Percentiles rank a stretch among this genome's conserved stretches.
phyloP scores from a whole-genome alignment of 805 yeast species.

The Yarrowia deformans region DNA sequence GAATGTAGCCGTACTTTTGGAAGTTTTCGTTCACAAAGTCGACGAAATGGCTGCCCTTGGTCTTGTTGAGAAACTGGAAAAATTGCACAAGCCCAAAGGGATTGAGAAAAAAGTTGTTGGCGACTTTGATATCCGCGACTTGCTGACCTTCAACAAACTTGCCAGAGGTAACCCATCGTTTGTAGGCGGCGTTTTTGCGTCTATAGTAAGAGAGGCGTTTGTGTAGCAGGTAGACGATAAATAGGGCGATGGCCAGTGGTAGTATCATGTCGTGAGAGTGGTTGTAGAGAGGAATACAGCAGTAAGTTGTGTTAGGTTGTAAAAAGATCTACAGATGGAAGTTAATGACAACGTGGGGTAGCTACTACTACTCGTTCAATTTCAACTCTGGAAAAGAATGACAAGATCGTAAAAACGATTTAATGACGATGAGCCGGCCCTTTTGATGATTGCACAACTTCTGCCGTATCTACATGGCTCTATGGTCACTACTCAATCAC shows the following conservation, averaged over 20 bases:
- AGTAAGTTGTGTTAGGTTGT: background rate
- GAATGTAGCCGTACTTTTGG: background rate
- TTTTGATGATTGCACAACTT: too few relatives aligned
- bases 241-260: background rate
- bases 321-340: too few relatives aligned
- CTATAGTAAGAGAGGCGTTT: background rate
- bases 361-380: too few relatives aligned
- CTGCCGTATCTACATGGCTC: too few relatives aligned
- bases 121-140: background rate
- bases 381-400: too few relatives aligned
- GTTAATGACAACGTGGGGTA: too few relatives aligned
- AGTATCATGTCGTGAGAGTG: background rate
- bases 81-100: slow-evolving; percentile 4
- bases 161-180: background rate
- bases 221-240: background rate
- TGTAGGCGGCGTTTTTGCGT: background rate
- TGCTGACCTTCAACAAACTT: background rate
- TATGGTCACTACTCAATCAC: too few relatives aligned
- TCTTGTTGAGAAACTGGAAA: background rate
- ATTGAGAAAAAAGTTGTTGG: background rate
- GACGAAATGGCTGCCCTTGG: slow-evolving; percentile 2
- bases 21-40: slow-evolving; percentile 5
- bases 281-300: background rate
- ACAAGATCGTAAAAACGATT: too few relatives aligned
- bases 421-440: too few relatives aligned